Evolutionary conservation across 2,329 filamentous ascomycete genomes (phyloP).

Genomic region (Emericellopsis cladophorae): DNA sequence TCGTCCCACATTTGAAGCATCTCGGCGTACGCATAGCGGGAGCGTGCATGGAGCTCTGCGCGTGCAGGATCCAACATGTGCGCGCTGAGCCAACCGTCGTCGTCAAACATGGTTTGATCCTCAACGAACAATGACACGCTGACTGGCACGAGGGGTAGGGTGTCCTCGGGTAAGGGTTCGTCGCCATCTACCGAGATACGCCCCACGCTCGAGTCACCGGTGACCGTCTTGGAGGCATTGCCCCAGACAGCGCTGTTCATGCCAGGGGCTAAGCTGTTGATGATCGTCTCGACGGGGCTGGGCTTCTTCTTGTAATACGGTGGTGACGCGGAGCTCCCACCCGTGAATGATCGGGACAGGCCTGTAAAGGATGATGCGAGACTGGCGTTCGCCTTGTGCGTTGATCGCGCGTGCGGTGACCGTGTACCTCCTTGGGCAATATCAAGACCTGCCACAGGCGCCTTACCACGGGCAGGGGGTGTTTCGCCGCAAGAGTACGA

Average conservation of each 20-base stretch:
- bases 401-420: background rate
- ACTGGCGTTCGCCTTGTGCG: constrained; percentile 15
- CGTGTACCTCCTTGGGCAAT: constrained; percentile 25
- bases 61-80: constrained; percentile 42
- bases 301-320: constrained; percentile 29
- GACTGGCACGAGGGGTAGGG: constrained; percentile 27
- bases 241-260: constrained; percentile 22
- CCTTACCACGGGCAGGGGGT: constrained; percentile 29
- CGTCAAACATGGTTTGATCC: constrained; percentile 54
- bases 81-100: constrained; percentile 51
- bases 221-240: constrained; percentile 23
- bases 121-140: constrained; percentile 40
- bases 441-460: constrained; percentile 24
- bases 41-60: constrained; percentile 39
- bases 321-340: constrained; percentile 27
- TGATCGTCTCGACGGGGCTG: constrained; percentile 49
- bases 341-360: constrained; percentile 33
- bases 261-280: constrained; percentile 39
- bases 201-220: constrained; percentile 30
- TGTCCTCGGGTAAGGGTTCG: constrained; percentile 28
- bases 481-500: constrained; percentile 52
- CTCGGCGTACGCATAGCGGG: constrained; percentile 55
- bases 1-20: constrained; percentile 55
- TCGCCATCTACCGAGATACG: constrained; percentile 43
- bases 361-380: constrained; percentile 42